Percentiles rank a stretch among this genome's conserved stretches.
Conservation (phyloP, 257 asterid genomes). For the Fraxinus anomala region DNA sequence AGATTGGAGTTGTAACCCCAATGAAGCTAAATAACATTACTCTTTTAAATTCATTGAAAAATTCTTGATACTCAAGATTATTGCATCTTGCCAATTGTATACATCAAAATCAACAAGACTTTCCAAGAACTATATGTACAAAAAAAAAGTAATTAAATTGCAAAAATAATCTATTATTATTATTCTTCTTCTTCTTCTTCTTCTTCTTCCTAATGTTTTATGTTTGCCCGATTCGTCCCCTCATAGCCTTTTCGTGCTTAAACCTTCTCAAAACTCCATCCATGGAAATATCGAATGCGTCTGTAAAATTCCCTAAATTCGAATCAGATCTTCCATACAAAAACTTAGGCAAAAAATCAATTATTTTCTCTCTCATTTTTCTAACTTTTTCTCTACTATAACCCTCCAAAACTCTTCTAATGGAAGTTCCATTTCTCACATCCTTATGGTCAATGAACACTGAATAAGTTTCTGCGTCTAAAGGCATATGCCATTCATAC, state of each 20-base stretch:
- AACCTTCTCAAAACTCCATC: constrained; percentile 31
- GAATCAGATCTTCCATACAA: constrained; percentile 25
- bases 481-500: constrained; percentile 42
- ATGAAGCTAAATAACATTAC: too few species aligned
- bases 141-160: not conserved
- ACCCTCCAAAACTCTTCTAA: constrained; percentile 24
- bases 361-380: constrained; percentile 40
- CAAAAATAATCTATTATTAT: not conserved
- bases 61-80: not conserved
- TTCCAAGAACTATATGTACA: not conserved
- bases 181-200: not conserved
- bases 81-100: not conserved
- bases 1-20: too few species aligned
- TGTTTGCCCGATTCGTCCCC: not conserved
- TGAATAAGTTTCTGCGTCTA: constrained; percentile 27
- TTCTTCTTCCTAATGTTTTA: not conserved
- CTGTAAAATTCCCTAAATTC: constrained; percentile 25
- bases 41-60: not conserved
- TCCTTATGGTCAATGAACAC: constrained; percentile 36
- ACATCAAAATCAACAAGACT: not conserved
- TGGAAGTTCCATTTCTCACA: constrained; percentile 32
- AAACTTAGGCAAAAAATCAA: constrained; percentile 39
- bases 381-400: constrained; percentile 36
- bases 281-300: constrained; percentile 35
- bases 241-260: constrained; percentile 4